Percentiles rank a stretch among this genome's conserved stretches.
Evolutionary conservation across 257 asterid genomes (phyloP).

Genomic region (Sherardia arvensis): DNA sequence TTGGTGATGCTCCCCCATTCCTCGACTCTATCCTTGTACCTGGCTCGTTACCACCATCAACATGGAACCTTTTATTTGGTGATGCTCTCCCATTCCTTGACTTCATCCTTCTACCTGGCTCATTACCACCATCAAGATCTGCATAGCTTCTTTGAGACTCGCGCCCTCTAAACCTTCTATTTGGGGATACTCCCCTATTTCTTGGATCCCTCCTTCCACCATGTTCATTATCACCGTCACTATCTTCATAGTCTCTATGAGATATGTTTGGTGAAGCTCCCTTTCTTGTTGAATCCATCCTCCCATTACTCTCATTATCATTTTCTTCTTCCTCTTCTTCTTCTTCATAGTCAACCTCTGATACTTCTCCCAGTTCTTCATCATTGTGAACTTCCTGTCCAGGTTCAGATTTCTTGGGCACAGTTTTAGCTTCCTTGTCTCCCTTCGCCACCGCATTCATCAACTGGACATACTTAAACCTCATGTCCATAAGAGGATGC

Average conservation of each 20-base stretch:
- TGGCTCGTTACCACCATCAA: conserved; percentile 6
- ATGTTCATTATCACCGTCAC: not conserved
- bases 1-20: conserved; percentile 10
- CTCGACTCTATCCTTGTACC: not conserved
- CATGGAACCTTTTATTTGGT: conserved; percentile 6
- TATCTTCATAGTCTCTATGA: not conserved
- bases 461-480: conserved; percentile 50
- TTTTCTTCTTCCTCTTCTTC: conserved; percentile 24
- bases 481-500: conserved; percentile 53
- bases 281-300: conserved; percentile 9
- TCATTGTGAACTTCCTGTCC: conserved; percentile 24
- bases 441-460: conserved; percentile 39
- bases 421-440: conserved; percentile 24
- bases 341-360: conserved; percentile 16
- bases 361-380: conserved; percentile 35
- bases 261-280: conserved; percentile 10
- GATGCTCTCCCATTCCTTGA: conserved; percentile 15
- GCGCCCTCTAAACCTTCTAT: not conserved
- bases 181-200: conserved; percentile 1
- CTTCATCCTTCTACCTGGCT: conserved; percentile 2
- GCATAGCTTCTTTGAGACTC: not conserved
- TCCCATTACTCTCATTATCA: conserved; percentile 10
- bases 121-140: conserved; percentile 15
- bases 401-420: conserved; percentile 26
- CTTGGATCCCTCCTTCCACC: conserved; percentile 15